A percentile compares a stretch with the other conserved stretches of the same genome.
Evolutionary conservation across 805 yeast species (phyloP).

Genomic region (Candida pseudofarinosa): DNA sequence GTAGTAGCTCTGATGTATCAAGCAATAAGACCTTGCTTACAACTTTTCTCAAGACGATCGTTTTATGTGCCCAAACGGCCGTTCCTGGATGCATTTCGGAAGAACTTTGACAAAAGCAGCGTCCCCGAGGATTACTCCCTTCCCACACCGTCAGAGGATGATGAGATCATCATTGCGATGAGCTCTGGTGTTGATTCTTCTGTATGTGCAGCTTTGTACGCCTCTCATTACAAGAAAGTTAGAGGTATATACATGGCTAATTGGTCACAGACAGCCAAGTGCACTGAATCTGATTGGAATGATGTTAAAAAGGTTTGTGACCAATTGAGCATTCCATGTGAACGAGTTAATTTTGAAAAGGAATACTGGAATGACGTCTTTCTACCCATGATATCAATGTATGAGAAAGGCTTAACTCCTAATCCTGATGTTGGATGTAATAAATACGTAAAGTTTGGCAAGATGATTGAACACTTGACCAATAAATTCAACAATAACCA

Average conservation of each 20-base stretch:
- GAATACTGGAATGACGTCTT: constrained; percentile 94
- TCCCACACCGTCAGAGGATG: constrained; percentile 42
- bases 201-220: constrained; percentile 69
- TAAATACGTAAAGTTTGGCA: constrained; percentile 81
- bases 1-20: too few species aligned
- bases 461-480: constrained; percentile 54
- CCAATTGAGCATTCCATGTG: constrained; percentile 62
- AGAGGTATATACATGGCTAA: constrained; percentile 90
- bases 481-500: constrained; percentile 23
- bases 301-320: constrained; percentile 67
- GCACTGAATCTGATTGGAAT: constrained; percentile 86
- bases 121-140: neutral
- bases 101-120: neutral
- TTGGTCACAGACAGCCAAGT: constrained; percentile 68
- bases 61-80: neutral
- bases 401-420: constrained; percentile 75
- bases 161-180: constrained; percentile 81
- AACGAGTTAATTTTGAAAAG: constrained; percentile 75
- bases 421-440: constrained; percentile 94
- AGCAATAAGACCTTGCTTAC: too few species aligned
- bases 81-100: neutral
- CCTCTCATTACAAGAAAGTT: constrained; percentile 55
- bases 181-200: constrained; percentile 97
- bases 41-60: too few species aligned
- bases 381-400: constrained; percentile 81